Base-by-base conservation (phyloP, 1,284 basidiomycete genomes). In the Naganishia sp. region DNA sequence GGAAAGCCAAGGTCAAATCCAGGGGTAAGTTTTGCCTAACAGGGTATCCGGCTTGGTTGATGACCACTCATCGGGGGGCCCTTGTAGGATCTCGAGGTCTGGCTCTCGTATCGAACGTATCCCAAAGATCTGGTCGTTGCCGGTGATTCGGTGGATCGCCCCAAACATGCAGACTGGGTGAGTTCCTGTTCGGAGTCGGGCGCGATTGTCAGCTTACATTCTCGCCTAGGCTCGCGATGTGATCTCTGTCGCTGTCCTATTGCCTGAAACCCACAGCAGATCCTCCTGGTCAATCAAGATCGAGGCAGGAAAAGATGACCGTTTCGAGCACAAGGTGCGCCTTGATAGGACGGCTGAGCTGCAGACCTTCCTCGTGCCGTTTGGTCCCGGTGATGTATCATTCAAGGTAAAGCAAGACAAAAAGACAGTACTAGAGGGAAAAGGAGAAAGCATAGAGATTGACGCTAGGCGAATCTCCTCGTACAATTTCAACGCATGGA, bases 401-500 rank as follows among this genome's bases (percentile, higher is more conserved):
- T 74, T 79, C 53, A 57, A 70, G 57, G 25, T 79, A 13, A 50
- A 65, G 13, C 39, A 42, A 10, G 60, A 65, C 13, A 55, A 54
- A 36, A 63, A 64, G 3, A 70, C 70, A n/a, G 49, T 77, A 9
- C 59, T 77, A 5, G 31, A 63, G n/a, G 77, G 71, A 0, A 54
- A 69, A 33, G 78, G 75, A 5, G 71, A 45, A 49, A 59, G 67
- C 6, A 76, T 79, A 46, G 55, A 49, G 25, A 66, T 54, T 18
- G 68, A 66, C 21, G 54, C 61, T 3, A 39, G 64, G n/a, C 43
- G 64, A 18, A 31, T 54, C 1, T 13, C 10, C 10, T 49, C 39
- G 43, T 79, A 76, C 68, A 80, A 80, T 68, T 80, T 76, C 69
- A 80, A 80, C 69, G 73, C 78, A 68, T 80, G 79, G 79, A 75